Evolutionary conservation across 768 basidiomycete genomes (phyloP).

Genomic region (Naganishia onofrii): DNA sequence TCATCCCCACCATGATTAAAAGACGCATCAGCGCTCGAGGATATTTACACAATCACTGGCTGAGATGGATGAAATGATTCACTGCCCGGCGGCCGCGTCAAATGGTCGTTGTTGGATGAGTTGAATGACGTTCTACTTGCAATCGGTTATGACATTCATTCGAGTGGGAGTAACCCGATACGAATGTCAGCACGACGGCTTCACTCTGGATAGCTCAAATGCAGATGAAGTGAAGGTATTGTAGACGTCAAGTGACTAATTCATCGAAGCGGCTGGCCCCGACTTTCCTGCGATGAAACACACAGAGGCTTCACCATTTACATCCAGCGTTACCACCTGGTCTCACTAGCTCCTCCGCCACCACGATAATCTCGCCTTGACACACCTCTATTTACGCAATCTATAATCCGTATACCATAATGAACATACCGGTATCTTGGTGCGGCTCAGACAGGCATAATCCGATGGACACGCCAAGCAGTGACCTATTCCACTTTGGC

Average conservation of each 20-base stretch:
- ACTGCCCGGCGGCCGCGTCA: too few relatives aligned
- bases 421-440: neutral
- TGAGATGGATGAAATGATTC: too few relatives aligned
- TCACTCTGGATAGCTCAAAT: too few relatives aligned
- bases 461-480: neutral
- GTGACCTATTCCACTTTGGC: neutral
- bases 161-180: too few relatives aligned
- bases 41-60: too few relatives aligned
- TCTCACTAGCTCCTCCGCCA: neutral
- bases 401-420: neutral
- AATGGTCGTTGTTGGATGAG: too few relatives aligned
- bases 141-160: neutral
- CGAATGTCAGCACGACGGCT: too few relatives aligned
- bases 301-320: neutral
- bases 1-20: too few relatives aligned
- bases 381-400: neutral
- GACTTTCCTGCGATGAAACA: neutral
- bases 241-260: neutral
- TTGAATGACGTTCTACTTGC: neutral
- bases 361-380: neutral
- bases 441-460: neutral
- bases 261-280: neutral
- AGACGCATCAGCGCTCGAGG: too few relatives aligned
- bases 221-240: too few relatives aligned
- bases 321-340: neutral